Conservation (phyloP, 305 asterid species). For the Solanum aculeatissimum region DNA sequence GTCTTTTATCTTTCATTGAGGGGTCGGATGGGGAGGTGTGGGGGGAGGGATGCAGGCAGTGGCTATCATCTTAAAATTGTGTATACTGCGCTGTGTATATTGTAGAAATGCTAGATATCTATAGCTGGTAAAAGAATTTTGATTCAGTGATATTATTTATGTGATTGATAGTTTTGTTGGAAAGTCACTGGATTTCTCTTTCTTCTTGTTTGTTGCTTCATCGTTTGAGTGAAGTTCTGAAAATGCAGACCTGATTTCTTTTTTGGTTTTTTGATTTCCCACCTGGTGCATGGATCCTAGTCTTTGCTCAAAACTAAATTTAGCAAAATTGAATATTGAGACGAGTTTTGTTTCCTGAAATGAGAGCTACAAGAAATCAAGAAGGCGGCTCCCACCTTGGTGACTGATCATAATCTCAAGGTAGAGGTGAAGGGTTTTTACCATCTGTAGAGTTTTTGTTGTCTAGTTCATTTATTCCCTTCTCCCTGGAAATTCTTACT, state of each 20-base stretch:
- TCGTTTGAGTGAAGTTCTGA: not conserved
- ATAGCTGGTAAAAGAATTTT: not conserved
- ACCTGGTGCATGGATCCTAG: not conserved
- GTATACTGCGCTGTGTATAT: not conserved
- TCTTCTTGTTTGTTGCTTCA: not conserved
- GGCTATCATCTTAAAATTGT: not conserved
- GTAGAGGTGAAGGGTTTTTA: too few species aligned
- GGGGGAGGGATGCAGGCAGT: not conserved
- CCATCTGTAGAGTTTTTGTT: too few species aligned
- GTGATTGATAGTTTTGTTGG: not conserved
- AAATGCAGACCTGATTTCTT: not conserved
- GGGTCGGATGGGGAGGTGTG: not conserved
- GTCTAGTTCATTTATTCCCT: too few species aligned
- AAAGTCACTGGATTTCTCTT: not conserved
- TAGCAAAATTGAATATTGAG: not conserved
- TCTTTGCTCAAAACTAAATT: not conserved
- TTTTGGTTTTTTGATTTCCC: too few species aligned
- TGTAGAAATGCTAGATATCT: not conserved
- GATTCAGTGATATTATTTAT: not conserved
- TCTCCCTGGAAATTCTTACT: not conserved
- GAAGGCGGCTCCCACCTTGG: not conserved
- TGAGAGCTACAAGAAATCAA: not conserved
- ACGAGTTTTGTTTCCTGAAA: not conserved
- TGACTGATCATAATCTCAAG: too few species aligned
- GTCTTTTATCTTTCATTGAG: not conserved